Conservation (phyloP, 2,329 filamentous ascomycete genomes). For the Teratosphaeria gauchensis region DNA sequence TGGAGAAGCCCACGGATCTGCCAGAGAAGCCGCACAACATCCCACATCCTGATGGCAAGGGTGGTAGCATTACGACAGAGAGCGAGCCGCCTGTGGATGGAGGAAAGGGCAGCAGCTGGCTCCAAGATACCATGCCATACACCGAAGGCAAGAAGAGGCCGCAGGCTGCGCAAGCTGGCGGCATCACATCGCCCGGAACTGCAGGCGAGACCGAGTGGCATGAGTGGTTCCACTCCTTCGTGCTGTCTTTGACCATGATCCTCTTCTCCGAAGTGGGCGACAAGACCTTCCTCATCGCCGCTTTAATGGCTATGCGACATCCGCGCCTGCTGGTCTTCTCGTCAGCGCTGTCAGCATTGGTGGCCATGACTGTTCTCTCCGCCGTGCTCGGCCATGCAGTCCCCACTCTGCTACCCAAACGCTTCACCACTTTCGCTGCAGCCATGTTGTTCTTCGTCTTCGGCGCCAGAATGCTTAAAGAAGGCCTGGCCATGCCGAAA, state of each 20-base stretch:
- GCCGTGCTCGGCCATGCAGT: slow-evolving; percentile 88
- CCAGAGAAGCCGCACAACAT: slow-evolving; percentile 69
- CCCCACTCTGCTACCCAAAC: slow-evolving; percentile 78
- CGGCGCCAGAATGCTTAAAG: slow-evolving; percentile 70
- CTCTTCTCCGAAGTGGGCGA: slow-evolving; percentile 93
- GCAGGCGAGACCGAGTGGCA: slow-evolving; percentile 19
- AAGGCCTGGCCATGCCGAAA: slow-evolving; percentile 80
- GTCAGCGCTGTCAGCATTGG: slow-evolving; percentile 81
- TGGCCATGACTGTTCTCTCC: slow-evolving; percentile 87
- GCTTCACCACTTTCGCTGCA: slow-evolving; percentile 81
- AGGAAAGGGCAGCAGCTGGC: slow-evolving; percentile 14
- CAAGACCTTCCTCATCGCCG: slow-evolving; percentile 96
- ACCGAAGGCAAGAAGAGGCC: slow-evolving; percentile 26
- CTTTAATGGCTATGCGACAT: slow-evolving; percentile 98
- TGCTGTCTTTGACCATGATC: slow-evolving; percentile 95
- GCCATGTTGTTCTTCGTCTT: slow-evolving; percentile 82
- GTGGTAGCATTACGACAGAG: slow-evolving; percentile 17
- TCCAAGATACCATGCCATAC: slow-evolving; percentile 29
- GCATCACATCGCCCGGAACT: slow-evolving; percentile 10
- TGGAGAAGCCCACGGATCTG: slow-evolving; percentile 48
- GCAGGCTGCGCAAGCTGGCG: slow-evolving; percentile 17
- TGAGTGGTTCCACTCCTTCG: slow-evolving; percentile 63
- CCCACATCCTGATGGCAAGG: slow-evolving; percentile 54
- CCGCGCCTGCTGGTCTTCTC: slow-evolving; percentile 87
- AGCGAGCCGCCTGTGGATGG: slow-evolving; percentile 15